phyloP scores from a whole-genome alignment of 2,329 filamentous ascomycete genomes.

The Ceratocystis harringtonii region DNA sequence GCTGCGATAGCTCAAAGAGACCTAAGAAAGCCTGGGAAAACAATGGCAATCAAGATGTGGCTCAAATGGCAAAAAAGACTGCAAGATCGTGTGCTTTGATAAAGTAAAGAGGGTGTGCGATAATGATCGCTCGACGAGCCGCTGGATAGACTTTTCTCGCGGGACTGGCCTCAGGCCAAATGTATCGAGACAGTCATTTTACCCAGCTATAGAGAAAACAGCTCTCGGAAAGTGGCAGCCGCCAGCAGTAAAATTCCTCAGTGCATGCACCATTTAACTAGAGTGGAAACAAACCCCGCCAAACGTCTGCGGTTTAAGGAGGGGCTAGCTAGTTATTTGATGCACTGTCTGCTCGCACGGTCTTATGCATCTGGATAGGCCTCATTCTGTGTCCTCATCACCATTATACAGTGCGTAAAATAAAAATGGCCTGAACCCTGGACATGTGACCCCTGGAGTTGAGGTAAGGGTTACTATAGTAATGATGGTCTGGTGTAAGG shows the following conservation, averaged over 20 bases:
- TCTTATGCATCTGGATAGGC: neutral
- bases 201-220: neutral
- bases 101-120: neutral
- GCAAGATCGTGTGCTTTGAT: neutral
- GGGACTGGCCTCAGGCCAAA: slow-evolving; percentile 5
- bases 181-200: neutral
- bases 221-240: neutral
- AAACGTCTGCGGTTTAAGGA: slow-evolving; percentile 5
- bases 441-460: neutral
- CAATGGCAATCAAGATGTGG: neutral
- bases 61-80: neutral
- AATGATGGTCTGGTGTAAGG: no score
- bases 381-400: no score
- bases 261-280: neutral
- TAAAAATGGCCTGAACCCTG: neutral
- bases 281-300: slow-evolving; percentile 1
- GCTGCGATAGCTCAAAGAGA: neutral
- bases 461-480: neutral
- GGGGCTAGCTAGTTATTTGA: neutral
- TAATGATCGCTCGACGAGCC: slow-evolving; percentile 1
- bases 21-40: neutral
- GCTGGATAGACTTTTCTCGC: slow-evolving; percentile 8
- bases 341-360: neutral
- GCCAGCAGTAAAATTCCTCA: slow-evolving; percentile 4
- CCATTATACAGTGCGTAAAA: neutral